Conservation (phyloP, 2,329 filamentous ascomycete genomes). For the Alternaria infectoria region DNA sequence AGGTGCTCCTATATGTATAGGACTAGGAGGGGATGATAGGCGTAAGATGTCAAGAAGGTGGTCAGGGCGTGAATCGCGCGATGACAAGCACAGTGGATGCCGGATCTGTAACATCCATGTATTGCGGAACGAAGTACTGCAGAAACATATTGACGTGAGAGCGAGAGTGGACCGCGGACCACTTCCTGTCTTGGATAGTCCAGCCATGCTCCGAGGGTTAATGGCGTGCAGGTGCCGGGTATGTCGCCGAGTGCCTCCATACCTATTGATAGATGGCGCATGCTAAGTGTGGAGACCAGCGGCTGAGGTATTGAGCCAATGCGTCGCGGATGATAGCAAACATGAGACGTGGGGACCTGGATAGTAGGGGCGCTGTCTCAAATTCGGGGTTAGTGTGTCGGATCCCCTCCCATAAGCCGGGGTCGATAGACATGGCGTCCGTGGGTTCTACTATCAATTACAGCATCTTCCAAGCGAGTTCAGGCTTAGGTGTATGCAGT, state of each 20-base stretch:
- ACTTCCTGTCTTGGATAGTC: slow-evolving; percentile 43
- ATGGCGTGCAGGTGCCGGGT: slow-evolving; percentile 46
- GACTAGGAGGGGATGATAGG: slow-evolving; percentile 26
- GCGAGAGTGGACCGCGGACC: slow-evolving; percentile 43
- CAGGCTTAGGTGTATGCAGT: slow-evolving; percentile 29
- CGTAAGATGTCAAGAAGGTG: slow-evolving; percentile 33
- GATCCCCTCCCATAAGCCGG: slow-evolving; percentile 48
- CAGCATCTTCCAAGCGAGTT: slow-evolving; percentile 37
- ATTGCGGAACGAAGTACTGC: slow-evolving; percentile 50
- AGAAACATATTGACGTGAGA: slow-evolving; percentile 51
- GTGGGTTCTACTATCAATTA: slow-evolving; percentile 44
- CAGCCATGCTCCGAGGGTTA: slow-evolving; percentile 41
- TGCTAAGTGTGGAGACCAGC: slow-evolving; percentile 40
- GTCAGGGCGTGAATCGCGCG: slow-evolving; percentile 43
- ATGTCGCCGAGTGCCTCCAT: slow-evolving; percentile 44
- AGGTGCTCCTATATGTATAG: slow-evolving; percentile 45
- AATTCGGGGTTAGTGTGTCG: slow-evolving; percentile 44
- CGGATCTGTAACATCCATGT: slow-evolving; percentile 48
- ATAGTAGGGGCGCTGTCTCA: slow-evolving; percentile 45
- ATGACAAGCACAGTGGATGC: slow-evolving; percentile 46
- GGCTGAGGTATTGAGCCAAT: slow-evolving; percentile 42
- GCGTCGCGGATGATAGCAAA: slow-evolving; percentile 47
- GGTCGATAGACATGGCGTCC: slow-evolving; percentile 35
- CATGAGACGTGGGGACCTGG: slow-evolving; percentile 47
- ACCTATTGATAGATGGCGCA: slow-evolving; percentile 49